Conservation (phyloP, 305 asterid species). For the Solanum hybrid region DNA sequence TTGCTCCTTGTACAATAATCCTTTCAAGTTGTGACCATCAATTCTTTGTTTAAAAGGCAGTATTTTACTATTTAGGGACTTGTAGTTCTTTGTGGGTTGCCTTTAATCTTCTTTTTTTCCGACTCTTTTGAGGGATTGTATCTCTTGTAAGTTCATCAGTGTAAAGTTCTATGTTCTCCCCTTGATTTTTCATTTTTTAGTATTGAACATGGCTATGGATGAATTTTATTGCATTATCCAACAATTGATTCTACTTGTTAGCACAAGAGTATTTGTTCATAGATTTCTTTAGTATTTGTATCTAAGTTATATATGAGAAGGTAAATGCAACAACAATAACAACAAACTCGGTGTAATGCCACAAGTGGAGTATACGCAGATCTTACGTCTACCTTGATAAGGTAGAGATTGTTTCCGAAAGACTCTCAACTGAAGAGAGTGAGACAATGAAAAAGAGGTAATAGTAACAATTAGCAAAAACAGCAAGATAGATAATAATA, state of each 20-base stretch:
- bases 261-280: neutral
- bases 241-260: neutral
- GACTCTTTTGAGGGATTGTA: constrained; percentile 4
- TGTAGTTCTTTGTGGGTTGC: constrained; percentile 10
- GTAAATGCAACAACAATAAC: neutral
- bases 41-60: constrained; percentile 24
- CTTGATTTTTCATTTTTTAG: neutral
- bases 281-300: neutral
- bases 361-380: neutral
- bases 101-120: neutral
- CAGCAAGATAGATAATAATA: neutral
- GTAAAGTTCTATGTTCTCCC: constrained; percentile 10
- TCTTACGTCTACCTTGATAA: neutral
- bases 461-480: neutral
- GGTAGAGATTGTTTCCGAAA: neutral
- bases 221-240: neutral
- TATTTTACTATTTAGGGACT: constrained; percentile 10
- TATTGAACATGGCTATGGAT: neutral
- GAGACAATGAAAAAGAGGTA: neutral
- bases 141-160: neutral
- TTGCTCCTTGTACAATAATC: constrained; percentile 35
- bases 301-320: neutral
- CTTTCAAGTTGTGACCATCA: constrained; percentile 18
- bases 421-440: neutral
- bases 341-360: neutral